These are phyloP conservation scores for Macroventuria anomochaeta DNA, from an alignment of 2,329 filamentous ascomycete genomes.

Conservation along the genomic window DNA sequence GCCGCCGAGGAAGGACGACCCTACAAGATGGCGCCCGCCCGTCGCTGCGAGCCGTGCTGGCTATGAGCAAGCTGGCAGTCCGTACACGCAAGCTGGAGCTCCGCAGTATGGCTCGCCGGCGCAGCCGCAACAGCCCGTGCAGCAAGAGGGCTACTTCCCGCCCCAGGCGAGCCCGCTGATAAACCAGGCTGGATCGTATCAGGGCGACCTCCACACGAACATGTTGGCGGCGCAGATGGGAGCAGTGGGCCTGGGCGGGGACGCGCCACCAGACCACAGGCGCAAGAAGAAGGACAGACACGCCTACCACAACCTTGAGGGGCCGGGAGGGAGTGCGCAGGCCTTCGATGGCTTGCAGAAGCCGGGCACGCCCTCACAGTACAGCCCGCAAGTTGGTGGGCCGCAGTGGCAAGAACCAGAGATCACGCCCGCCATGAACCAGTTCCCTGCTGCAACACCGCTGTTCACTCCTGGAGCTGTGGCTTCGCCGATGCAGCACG, in stretches of 20 bases:
- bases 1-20: constrained; percentile 36
- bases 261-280: constrained; percentile 56
- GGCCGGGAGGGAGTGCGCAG: constrained; percentile 69
- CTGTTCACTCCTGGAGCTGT: constrained; percentile 56
- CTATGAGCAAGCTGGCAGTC: constrained; percentile 52
- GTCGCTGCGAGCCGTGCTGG: constrained; percentile 54
- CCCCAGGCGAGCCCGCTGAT: constrained; percentile 39
- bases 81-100: constrained; percentile 32
- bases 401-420: constrained; percentile 51
- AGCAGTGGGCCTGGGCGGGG: constrained; percentile 33
- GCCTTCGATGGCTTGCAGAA: constrained; percentile 73
- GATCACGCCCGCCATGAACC: constrained; percentile 58
- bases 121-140: constrained; percentile 34
- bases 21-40: constrained; percentile 48
- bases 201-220: constrained; percentile 44
- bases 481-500: constrained; percentile 47
- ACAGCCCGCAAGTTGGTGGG: constrained; percentile 48
- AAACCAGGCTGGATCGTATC: constrained; percentile 22
- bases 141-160: constrained; percentile 53
- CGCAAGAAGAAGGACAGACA: constrained; percentile 93
- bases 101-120: constrained; percentile 41
- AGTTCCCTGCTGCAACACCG: constrained; percentile 68
- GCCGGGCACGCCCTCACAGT: constrained; percentile 63
- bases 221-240: constrained; percentile 38
- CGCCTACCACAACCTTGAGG: constrained; percentile 86